Base-by-base conservation (phyloP, 768 basidiomycete genomes). In the Arthromyces matolae region DNA sequence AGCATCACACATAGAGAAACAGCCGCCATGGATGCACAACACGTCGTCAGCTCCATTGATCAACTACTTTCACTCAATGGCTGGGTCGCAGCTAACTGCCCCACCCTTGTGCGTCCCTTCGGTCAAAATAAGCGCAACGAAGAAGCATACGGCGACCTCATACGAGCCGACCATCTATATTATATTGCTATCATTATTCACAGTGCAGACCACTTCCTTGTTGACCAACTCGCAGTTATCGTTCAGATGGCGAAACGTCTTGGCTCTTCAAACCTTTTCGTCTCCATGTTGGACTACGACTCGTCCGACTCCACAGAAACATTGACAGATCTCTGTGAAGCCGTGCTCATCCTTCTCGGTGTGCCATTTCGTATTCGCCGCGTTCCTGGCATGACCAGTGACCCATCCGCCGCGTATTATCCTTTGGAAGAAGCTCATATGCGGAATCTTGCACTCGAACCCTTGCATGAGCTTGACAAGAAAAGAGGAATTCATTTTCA, bases 201-300 rank as follows among this genome's bases (percentile, higher is more conserved):
- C 66, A 95, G 93, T 3, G 96, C 96, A 2, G 96, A 99, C 73
- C 96, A 99, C 64, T 99, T 99, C 72, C 81, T 98, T 45, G 90
- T 97, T 55, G 96, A 98, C 71, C 96, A 99, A 65, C 84, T 99
- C 37, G 92, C 96, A 16, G 91, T 96, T 58, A 98, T 99, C 55
- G 89, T 99, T 8, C 96, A 99, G 64, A 80, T 99, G 61, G 90
- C 90, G 0, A 86, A 86, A 58, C 84, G 93, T 8, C 79, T 98
- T 9, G 96, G 96, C 3, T 83, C 89, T 4, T 75, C 81, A 42
- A 93, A 92, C 59, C 69, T 99, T 40, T 99, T 98, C 64, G 95
- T 99, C 31, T 96, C 93, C 7, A 94, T 99, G 90, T 75, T 99
- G 49, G 96, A 99, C 67, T 95, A 95, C 64, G 89, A 89, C 49